These are phyloP conservation scores for Hypoxylon lienhwacheense DNA, from an alignment of 495 filamentous ascomycete genomes.

Conservation along the genomic window DNA sequence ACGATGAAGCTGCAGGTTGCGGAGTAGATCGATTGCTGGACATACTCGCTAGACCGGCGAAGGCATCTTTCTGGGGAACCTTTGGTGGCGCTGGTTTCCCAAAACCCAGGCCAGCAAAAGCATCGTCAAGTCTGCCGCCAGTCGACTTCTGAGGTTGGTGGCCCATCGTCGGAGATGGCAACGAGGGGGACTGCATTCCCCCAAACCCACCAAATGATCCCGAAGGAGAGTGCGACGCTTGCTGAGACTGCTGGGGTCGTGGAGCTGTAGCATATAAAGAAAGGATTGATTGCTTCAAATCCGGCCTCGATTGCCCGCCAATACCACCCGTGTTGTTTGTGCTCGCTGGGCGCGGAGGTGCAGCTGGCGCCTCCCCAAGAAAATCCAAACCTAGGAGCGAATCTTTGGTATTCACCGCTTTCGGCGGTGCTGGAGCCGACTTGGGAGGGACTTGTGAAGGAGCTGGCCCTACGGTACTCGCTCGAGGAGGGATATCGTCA, in stretches of 20 bases:
- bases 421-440: slow-evolving; percentile 61
- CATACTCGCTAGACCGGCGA: slow-evolving; percentile 70
- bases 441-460: slow-evolving; percentile 69
- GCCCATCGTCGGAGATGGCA: slow-evolving; percentile 45
- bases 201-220: slow-evolving; percentile 63
- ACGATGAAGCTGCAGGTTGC: slow-evolving; percentile 56
- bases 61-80: slow-evolving; percentile 61
- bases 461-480: slow-evolving; percentile 64
- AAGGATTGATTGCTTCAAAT: slow-evolving; percentile 95
- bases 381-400: slow-evolving; percentile 94
- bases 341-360: slow-evolving; percentile 72
- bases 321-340: slow-evolving; percentile 62
- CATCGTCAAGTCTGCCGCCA: slow-evolving; percentile 78
- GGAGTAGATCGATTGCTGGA: slow-evolving; percentile 56
- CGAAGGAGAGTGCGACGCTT: slow-evolving; percentile 48
- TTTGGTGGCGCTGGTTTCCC: slow-evolving; percentile 56
- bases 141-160: slow-evolving; percentile 51
- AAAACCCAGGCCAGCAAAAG: slow-evolving; percentile 84
- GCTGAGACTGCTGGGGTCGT: slow-evolving; percentile 62
- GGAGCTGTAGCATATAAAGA: slow-evolving; percentile 90
- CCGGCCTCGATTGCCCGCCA: slow-evolving; percentile 74
- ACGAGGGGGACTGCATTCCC: slow-evolving; percentile 61
- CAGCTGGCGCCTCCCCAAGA: slow-evolving; percentile 69
- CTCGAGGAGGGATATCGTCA: slow-evolving; percentile 49
- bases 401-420: slow-evolving; percentile 63